Conservation (phyloP, 805 yeast genomes). For the Zygotorulaspora chibaensis region DNA sequence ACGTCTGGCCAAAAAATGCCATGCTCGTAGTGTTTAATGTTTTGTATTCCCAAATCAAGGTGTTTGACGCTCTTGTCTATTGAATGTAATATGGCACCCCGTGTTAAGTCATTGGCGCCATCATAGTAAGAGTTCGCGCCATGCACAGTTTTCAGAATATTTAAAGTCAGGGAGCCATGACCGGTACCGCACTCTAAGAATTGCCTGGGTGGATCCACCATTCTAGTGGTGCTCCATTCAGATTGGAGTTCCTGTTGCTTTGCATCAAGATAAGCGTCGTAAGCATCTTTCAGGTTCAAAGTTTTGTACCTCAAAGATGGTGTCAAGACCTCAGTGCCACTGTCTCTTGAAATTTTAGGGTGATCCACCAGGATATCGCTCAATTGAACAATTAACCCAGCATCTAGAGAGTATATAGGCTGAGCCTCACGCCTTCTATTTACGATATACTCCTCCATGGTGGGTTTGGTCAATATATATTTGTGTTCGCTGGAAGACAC, state of each 20-base stretch:
- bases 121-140: conserved; percentile 40
- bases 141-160: conserved; percentile 42
- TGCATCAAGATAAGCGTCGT: conserved; percentile 3
- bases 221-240: conserved; percentile 1
- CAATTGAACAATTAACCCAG: conserved; percentile 43
- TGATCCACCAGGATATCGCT: conserved; percentile 45
- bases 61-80: conserved; percentile 41
- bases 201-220: conserved; percentile 34
- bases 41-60: conserved; percentile 40
- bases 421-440: conserved; percentile 43
- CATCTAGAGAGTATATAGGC: conserved; percentile 50
- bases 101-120: conserved; percentile 18
- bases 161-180: conserved; percentile 47
- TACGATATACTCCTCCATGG: conserved; percentile 46
- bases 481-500: conserved; percentile 26
- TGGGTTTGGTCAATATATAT: conserved; percentile 38
- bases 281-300: conserved; percentile 4
- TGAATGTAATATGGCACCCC: conserved; percentile 46
- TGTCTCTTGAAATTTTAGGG: conserved; percentile 27
- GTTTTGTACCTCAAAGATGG: conserved; percentile 3
- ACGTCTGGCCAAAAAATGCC: conserved; percentile 46
- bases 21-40: conserved; percentile 37
- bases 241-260: not conserved
- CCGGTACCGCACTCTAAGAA: conserved; percentile 54
- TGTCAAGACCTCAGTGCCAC: conserved; percentile 1